Evolutionary conservation across 2,329 filamentous ascomycete genomes (phyloP).

Genomic region (Penicillium janthinellum): DNA sequence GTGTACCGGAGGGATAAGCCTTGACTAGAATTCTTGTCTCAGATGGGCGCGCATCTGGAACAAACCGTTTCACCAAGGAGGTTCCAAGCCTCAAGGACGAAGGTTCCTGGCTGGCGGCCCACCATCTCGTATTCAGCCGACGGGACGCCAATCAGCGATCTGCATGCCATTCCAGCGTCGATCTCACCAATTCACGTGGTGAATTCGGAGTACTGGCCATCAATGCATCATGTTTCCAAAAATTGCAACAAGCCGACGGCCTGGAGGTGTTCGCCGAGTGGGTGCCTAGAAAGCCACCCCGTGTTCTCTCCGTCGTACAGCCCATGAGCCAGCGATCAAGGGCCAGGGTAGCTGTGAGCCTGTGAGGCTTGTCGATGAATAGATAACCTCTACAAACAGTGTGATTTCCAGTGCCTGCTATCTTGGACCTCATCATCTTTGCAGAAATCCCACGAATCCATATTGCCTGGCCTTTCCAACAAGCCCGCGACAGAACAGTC

Average conservation of each 20-base stretch:
- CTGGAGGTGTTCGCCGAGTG: neutral
- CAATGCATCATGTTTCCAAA: neutral
- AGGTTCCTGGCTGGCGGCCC: neutral
- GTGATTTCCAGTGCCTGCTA: neutral
- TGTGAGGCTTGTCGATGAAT: neutral
- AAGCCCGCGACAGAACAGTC: neutral
- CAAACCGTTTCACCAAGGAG: neutral
- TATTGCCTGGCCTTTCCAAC: neutral
- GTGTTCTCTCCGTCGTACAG: neutral
- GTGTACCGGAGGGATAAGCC: neutral
- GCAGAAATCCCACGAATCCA: neutral
- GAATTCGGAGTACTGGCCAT: neutral
- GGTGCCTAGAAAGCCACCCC: neutral
- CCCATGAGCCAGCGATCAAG: neutral
- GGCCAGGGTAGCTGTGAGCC: neutral
- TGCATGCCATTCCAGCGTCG: neutral
- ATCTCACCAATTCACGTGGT: neutral
- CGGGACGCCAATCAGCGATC: neutral
- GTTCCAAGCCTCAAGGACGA: neutral
- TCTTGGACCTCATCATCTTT: neutral
- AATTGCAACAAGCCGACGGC: neutral
- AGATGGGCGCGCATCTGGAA: neutral
- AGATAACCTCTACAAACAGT: neutral
- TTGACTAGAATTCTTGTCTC: neutral
- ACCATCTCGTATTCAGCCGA: neutral